Percentiles rank a stretch among this genome's conserved stretches.
Evolutionary conservation across 2,329 filamentous ascomycete genomes (phyloP).

Genomic region (Drechslerella coelobrocha): DNA sequence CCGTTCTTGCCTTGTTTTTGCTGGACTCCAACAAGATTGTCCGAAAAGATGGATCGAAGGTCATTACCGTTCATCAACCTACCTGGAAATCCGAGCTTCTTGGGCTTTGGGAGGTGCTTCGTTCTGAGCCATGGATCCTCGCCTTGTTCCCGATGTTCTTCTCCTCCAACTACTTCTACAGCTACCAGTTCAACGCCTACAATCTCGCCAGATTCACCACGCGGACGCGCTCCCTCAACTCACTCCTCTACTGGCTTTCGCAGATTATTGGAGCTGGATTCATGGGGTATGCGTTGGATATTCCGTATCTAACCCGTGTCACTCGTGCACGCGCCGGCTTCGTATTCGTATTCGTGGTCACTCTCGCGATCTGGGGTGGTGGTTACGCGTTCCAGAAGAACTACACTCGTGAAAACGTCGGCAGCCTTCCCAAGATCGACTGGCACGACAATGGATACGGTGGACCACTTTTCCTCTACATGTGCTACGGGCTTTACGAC

Average conservation of each 20-base stretch:
- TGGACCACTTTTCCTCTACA: slow-evolving; percentile 73
- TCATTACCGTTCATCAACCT: slow-evolving; percentile 90
- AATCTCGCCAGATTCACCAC: slow-evolving; percentile 66
- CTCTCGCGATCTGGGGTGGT: slow-evolving; percentile 65
- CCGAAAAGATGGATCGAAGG: slow-evolving; percentile 58
- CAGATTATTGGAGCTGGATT: slow-evolving; percentile 65
- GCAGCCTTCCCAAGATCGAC: slow-evolving; percentile 66
- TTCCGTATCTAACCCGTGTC: slow-evolving; percentile 60
- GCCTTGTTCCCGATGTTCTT: slow-evolving; percentile 66
- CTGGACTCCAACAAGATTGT: slow-evolving; percentile 41
- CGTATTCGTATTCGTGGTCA: slow-evolving; percentile 61
- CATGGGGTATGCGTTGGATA: slow-evolving; percentile 62
- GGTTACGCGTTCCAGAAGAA: slow-evolving; percentile 72
- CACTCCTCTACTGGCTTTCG: slow-evolving; percentile 64
- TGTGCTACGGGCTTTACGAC: slow-evolving; percentile 74
- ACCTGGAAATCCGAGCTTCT: slow-evolving; percentile 80
- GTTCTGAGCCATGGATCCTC: slow-evolving; percentile 69
- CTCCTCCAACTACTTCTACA: slow-evolving; percentile 66
- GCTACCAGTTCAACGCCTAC: slow-evolving; percentile 66
- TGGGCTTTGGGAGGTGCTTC: slow-evolving; percentile 76
- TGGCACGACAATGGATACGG: slow-evolving; percentile 73
- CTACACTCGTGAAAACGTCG: slow-evolving; percentile 62
- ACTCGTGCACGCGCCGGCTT: slow-evolving; percentile 62
- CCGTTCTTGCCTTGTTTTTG: slow-evolving; percentile 33
- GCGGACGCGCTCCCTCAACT: slow-evolving; percentile 65